These are phyloP conservation scores for Pseudogymnoascus sp. DNA, from an alignment of 2,329 filamentous ascomycete species.

Conservation along the genomic window DNA sequence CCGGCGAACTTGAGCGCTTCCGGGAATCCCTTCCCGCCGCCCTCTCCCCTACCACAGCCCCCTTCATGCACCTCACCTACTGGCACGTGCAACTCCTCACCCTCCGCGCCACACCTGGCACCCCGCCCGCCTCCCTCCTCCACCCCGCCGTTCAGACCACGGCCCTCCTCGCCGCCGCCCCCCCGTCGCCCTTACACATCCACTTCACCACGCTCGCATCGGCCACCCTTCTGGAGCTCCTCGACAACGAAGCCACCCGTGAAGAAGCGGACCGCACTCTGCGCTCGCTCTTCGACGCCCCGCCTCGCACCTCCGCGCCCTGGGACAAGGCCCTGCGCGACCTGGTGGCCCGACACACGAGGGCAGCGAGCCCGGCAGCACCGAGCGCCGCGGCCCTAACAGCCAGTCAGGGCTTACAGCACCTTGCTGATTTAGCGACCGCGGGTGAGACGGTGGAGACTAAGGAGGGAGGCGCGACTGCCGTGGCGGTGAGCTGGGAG, in stretches of 20 bases:
- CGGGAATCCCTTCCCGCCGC: conserved; percentile 51
- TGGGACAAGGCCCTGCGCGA: conserved; percentile 4
- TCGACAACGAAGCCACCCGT: conserved; percentile 43
- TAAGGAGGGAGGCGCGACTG: not conserved
- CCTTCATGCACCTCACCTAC: conserved; percentile 58
- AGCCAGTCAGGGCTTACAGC: conserved; percentile 7
- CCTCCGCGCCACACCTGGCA: conserved; percentile 50
- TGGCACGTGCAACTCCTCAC: conserved; percentile 62
- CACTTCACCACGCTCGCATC: conserved; percentile 56
- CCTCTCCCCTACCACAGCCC: conserved; percentile 44
- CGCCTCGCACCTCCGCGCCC: not conserved
- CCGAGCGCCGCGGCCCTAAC: not conserved
- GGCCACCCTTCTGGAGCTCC: conserved; percentile 54
- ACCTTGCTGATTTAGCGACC: conserved; percentile 26
- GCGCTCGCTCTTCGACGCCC: not conserved
- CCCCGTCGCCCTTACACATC: conserved; percentile 55
- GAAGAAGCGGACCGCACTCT: conserved; percentile 42
- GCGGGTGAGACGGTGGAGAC: conserved; percentile 35
- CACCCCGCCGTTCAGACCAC: conserved; percentile 53
- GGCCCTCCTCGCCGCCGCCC: conserved; percentile 49
- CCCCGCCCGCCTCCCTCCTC: conserved; percentile 49
- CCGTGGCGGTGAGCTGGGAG: not conserved
- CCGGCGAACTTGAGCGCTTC: conserved; percentile 57
- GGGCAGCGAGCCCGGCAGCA: not conserved
- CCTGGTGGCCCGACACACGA: not conserved